phyloP scores from a whole-genome alignment of 805 yeast genomes.

The Candida ulmi region DNA sequence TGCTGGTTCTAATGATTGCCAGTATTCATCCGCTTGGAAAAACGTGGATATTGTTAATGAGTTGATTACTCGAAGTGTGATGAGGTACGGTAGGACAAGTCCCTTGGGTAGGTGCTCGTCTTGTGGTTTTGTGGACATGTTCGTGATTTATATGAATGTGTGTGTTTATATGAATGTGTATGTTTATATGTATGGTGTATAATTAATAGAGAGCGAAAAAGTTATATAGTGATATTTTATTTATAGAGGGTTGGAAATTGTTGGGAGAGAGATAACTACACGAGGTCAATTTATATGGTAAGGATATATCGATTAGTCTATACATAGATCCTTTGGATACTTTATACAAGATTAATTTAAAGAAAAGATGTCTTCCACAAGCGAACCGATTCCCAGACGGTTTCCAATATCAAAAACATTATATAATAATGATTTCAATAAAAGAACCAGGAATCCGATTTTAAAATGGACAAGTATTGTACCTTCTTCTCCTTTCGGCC shows the following conservation, averaged over 20 bases:
- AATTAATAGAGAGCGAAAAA: too few relatives aligned
- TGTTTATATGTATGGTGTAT: too few relatives aligned
- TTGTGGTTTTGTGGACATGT: background rate
- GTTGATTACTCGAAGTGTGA: slow-evolving; percentile 51
- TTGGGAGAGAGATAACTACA: too few relatives aligned
- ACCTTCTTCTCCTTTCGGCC: slow-evolving; percentile 24
- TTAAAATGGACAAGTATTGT: slow-evolving; percentile 16
- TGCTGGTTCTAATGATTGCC: slow-evolving; percentile 92
- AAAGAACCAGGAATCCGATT: slow-evolving; percentile 18
- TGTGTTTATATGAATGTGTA: too few relatives aligned
- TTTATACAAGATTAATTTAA: too few relatives aligned
- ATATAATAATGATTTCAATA: too few relatives aligned
- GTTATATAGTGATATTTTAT: too few relatives aligned
- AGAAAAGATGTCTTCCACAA: slow-evolving; percentile 21
- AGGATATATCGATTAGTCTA: too few relatives aligned
- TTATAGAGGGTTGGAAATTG: too few relatives aligned
- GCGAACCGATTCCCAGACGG: slow-evolving; percentile 22
- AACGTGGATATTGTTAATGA: slow-evolving; percentile 63
- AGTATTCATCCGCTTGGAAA: slow-evolving; percentile 95
- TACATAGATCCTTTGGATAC: background rate
- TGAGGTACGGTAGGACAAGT: slow-evolving; percentile 23
- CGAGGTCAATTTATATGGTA: too few relatives aligned
- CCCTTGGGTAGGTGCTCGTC: slow-evolving; percentile 14
- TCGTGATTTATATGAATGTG: background rate
- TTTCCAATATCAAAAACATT: too few relatives aligned